Percentiles rank a stretch among this genome's conserved stretches.
phyloP scores from a whole-genome alignment of 2,329 filamentous ascomycete species.

The Blumeriella jaapii region DNA sequence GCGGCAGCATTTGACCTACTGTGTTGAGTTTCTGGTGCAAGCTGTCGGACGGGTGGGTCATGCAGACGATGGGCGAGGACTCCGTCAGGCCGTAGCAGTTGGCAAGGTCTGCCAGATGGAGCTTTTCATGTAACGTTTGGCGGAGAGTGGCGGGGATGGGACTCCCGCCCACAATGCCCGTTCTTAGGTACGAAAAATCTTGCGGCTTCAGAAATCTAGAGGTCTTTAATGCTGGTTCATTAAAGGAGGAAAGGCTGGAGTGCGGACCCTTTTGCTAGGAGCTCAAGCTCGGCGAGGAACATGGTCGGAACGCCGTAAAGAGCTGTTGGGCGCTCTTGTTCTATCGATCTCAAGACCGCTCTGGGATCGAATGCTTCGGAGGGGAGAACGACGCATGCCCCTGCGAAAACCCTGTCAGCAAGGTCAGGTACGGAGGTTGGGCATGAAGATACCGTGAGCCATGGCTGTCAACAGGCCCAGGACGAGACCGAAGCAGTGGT shows the following conservation, averaged over 20 bases:
- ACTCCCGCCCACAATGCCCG: slow-evolving; percentile 69
- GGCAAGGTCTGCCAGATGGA: slow-evolving; percentile 58
- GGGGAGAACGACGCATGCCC: slow-evolving; percentile 65
- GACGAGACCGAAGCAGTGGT: slow-evolving; percentile 75
- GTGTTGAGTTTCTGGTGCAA: slow-evolving; percentile 31
- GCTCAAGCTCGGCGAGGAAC: slow-evolving; percentile 29
- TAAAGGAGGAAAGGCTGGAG: neutral
- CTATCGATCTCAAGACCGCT: slow-evolving; percentile 55
- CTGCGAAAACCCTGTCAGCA: neutral
- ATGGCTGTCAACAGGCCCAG: slow-evolving; percentile 63
- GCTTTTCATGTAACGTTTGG: slow-evolving; percentile 55
- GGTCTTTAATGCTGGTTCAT: neutral
- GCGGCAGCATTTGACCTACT: slow-evolving; percentile 66
- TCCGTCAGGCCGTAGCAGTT: slow-evolving; percentile 52
- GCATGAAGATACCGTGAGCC: slow-evolving; percentile 42
- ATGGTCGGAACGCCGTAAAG: slow-evolving; percentile 76
- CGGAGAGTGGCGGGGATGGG: slow-evolving; percentile 67
- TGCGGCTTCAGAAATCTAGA: neutral
- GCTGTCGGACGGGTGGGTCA: slow-evolving; percentile 38
- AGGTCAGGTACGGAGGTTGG: neutral
- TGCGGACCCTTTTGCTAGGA: slow-evolving; percentile 6
- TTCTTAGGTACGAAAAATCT: slow-evolving; percentile 46
- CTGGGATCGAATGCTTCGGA: slow-evolving; percentile 60
- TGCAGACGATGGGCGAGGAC: slow-evolving; percentile 71
- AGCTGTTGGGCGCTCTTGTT: slow-evolving; percentile 58